Evolutionary conservation across 1,139 yeast species (phyloP).

Genomic region (Suhomyces maxii): DNA sequence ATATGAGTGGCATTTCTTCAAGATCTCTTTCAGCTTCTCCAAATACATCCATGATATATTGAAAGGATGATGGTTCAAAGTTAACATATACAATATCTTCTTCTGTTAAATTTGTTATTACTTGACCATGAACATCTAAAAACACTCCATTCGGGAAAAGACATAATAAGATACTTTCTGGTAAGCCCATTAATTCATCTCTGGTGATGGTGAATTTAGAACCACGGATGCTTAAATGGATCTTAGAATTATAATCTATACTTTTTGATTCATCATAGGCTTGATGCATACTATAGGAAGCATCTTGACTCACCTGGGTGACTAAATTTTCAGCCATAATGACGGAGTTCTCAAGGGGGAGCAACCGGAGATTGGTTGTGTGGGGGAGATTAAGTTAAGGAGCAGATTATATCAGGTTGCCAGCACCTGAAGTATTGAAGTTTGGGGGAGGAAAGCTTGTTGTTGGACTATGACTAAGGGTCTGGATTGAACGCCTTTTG

Average conservation of each 20-base stretch:
- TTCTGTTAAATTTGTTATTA: slow-evolving; percentile 74
- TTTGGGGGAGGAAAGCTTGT: too few species aligned
- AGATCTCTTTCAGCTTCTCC: slow-evolving; percentile 47
- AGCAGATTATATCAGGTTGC: slow-evolving; percentile 9
- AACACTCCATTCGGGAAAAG: slow-evolving; percentile 89
- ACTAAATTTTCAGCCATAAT: slow-evolving; percentile 48
- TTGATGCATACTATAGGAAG: slow-evolving; percentile 23
- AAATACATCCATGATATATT: slow-evolving; percentile 73
- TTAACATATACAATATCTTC: slow-evolving; percentile 77
- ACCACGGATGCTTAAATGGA: slow-evolving; percentile 68
- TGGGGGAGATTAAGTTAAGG: background rate
- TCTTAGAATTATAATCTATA: slow-evolving; percentile 61
- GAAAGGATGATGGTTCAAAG: slow-evolving; percentile 83
- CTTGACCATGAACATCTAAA: slow-evolving; percentile 69
- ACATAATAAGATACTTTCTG: slow-evolving; percentile 85
- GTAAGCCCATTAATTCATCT: slow-evolving; percentile 86
- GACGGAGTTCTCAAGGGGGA: background rate
- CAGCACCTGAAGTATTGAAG: slow-evolving; percentile 12
- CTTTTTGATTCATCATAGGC: slow-evolving; percentile 22
- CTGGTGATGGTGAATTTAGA: slow-evolving; percentile 67
- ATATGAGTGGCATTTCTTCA: slow-evolving; percentile 25
- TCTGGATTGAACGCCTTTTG: too few species aligned
- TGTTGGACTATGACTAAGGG: too few species aligned
- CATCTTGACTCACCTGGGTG: slow-evolving; percentile 64
- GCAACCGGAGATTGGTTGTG: background rate